phyloP scores from a whole-genome alignment of 2,329 filamentous ascomycete genomes.

The Colletotrichum tropicicola region DNA sequence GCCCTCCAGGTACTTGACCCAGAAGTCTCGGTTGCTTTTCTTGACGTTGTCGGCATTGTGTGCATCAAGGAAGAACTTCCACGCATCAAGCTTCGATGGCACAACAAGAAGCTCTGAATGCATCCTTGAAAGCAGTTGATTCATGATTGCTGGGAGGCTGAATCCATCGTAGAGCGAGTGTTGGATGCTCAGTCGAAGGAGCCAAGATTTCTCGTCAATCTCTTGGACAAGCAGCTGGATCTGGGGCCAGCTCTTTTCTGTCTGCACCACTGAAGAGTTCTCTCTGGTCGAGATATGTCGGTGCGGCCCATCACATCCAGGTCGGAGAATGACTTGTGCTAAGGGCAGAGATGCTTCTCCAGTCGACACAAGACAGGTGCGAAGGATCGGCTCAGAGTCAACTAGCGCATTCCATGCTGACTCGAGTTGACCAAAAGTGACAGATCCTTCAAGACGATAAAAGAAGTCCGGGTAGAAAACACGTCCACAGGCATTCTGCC shows the following conservation, averaged over 20 bases:
- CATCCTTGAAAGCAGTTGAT: slow-evolving; percentile 29
- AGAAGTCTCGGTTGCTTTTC: not conserved
- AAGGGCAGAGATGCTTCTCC: slow-evolving; percentile 58
- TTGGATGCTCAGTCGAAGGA: slow-evolving; percentile 71
- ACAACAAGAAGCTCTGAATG: not conserved
- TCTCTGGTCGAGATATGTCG: slow-evolving; percentile 36
- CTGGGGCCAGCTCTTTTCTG: slow-evolving; percentile 24
- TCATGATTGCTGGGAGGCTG: slow-evolving; percentile 73
- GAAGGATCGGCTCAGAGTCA: slow-evolving; percentile 67
- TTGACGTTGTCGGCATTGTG: not conserved
- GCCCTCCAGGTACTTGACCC: slow-evolving; percentile 37
- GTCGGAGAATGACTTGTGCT: slow-evolving; percentile 68
- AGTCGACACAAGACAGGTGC: slow-evolving; percentile 72
- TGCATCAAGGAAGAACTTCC: slow-evolving; percentile 9
- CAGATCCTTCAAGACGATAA: slow-evolving; percentile 58
- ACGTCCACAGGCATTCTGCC: slow-evolving; percentile 72
- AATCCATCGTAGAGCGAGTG: slow-evolving; percentile 91
- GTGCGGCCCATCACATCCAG: slow-evolving; percentile 33
- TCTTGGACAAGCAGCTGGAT: not conserved
- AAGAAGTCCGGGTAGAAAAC: slow-evolving; percentile 80
- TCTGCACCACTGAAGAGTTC: not conserved
- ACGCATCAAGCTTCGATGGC: not conserved
- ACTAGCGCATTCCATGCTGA: slow-evolving; percentile 71
- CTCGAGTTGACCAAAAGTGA: slow-evolving; percentile 53
- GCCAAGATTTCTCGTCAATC: slow-evolving; percentile 33